These are phyloP conservation scores for Cydonia oblonga DNA, from an alignment of 331 rosid species.

Conservation along the genomic window DNA sequence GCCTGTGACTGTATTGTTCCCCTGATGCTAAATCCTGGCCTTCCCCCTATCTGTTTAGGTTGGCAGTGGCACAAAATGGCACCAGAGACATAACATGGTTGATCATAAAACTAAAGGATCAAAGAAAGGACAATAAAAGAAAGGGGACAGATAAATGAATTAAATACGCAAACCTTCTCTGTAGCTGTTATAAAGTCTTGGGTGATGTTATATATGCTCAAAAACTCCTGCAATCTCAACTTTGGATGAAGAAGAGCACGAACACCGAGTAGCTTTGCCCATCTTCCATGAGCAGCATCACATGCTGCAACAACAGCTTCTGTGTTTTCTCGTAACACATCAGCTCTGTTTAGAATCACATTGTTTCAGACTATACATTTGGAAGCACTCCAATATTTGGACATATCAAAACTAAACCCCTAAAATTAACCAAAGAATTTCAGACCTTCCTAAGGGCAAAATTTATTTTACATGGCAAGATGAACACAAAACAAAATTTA, in stretches of 20 bases:
- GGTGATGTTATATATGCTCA: conserved; percentile 65
- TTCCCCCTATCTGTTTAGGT: conserved; percentile 84
- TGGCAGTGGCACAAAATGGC: conserved; percentile 13
- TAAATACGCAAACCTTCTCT: conserved; percentile 50
- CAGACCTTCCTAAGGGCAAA: not conserved
- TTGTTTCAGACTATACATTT: conserved; percentile 26
- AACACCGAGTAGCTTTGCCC: conserved; percentile 98
- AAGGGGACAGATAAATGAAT: not conserved
- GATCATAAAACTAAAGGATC: not conserved
- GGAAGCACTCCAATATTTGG: not conserved
- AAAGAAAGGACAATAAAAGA: not conserved
- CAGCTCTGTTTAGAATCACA: conserved; percentile 79
- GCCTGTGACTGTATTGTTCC: conserved; percentile 98
- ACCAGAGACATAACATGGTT: conserved; percentile 15
- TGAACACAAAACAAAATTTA: not conserved
- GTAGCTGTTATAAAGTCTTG: conserved; percentile 88
- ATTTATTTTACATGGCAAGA: not conserved
- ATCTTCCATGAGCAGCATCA: conserved; percentile 99
- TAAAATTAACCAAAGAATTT: not conserved
- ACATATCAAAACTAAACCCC: not conserved
- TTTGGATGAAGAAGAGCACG: conserved; percentile 91
- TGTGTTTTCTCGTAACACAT: conserved; percentile 97
- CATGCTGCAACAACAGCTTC: conserved; percentile 99
- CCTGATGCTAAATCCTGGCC: conserved; percentile 97
- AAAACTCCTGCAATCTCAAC: conserved; percentile 88